These are phyloP conservation scores for Toxicodendron radicans DNA, from an alignment of 345 rosid species.

Conservation along the genomic window DNA sequence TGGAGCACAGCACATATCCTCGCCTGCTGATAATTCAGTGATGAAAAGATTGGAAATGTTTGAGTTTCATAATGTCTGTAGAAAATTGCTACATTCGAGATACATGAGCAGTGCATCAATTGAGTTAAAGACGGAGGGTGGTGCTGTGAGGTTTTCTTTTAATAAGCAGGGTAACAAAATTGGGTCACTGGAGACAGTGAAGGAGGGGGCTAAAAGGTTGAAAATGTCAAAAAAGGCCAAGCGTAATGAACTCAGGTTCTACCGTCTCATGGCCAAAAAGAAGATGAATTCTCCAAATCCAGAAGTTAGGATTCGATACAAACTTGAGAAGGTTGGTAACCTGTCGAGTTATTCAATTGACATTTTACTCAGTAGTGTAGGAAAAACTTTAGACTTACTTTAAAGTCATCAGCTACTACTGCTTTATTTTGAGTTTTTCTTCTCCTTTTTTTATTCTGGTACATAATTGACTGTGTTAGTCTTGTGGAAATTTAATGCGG, in stretches of 20 bases:
- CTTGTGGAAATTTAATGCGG: too few relatives aligned
- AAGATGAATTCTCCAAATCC: conserved; percentile 96
- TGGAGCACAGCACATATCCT: conserved; percentile 9
- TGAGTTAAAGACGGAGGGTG: conserved; percentile 55
- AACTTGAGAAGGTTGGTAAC: conserved; percentile 74
- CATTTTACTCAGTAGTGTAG: background rate
- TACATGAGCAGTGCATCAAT: conserved; percentile 46
- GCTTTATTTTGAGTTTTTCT: too few relatives aligned
- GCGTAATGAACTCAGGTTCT: conserved; percentile 76
- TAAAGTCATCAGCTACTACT: background rate
- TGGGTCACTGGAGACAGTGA: conserved; percentile 33
- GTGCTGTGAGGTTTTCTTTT: conserved; percentile 69
- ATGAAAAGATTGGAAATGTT: conserved; percentile 3
- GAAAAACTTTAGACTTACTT: background rate
- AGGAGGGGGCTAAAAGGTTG: conserved; percentile 40
- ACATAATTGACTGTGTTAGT: too few relatives aligned
- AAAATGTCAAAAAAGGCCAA: conserved; percentile 68
- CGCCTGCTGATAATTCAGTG: conserved; percentile 5
- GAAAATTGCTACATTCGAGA: conserved; percentile 34
- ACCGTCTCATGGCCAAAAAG: conserved; percentile 85
- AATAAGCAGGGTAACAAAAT: conserved; percentile 27
- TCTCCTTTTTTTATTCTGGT: too few relatives aligned
- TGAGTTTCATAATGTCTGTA: conserved; percentile 19
- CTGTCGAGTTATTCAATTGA: conserved; percentile 3
- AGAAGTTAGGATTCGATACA: conserved; percentile 87